A percentile compares a stretch with the other conserved stretches of the same genome.
These are phyloP conservation scores for Yamadazyma mexicana DNA, from an alignment of 1,139 yeast genomes.

Conservation along the genomic window DNA sequence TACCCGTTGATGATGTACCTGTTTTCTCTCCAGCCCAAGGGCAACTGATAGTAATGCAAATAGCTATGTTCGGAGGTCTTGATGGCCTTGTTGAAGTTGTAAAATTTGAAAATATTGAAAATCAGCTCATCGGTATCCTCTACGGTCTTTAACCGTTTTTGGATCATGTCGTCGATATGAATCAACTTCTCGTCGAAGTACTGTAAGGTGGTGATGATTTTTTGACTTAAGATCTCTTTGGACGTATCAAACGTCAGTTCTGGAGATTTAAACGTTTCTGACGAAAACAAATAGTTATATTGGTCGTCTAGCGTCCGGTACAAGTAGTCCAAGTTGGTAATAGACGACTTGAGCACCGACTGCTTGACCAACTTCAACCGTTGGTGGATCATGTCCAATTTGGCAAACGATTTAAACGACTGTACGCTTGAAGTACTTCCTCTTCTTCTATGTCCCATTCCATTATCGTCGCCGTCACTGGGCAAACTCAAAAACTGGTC, in stretches of 20 bases:
- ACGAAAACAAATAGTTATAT: constrained; percentile 45
- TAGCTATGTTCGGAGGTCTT: constrained; percentile 55
- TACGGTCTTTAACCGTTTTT: constrained; percentile 32
- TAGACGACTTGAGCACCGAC: constrained; percentile 42
- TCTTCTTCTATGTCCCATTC: constrained; percentile 19
- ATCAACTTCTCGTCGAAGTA: constrained; percentile 57
- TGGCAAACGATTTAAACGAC: constrained; percentile 35
- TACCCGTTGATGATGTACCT: constrained; percentile 82
- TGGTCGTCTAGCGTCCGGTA: constrained; percentile 56
- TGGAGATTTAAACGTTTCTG: constrained; percentile 13
- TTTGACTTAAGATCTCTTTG: constrained; percentile 38
- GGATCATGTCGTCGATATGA: constrained; percentile 51
- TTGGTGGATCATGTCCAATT: constrained; percentile 43
- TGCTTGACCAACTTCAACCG: constrained; percentile 43
- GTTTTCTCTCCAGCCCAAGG: constrained; percentile 92
- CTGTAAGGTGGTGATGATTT: constrained; percentile 52
- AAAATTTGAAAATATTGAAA: constrained; percentile 46
- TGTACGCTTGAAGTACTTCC: constrained; percentile 27
- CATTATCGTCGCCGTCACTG: background rate
- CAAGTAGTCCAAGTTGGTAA: constrained; percentile 47
- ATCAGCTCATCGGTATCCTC: constrained; percentile 26
- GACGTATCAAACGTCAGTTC: constrained; percentile 21
- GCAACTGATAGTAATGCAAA: constrained; percentile 83
- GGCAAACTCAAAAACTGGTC: background rate
- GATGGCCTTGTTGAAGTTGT: constrained; percentile 62